A percentile compares a stretch with the other conserved stretches of the same genome.
Conservation (phyloP, 192 early-diverging fungal species). For the Phlyctochytrium planicorne region DNA sequence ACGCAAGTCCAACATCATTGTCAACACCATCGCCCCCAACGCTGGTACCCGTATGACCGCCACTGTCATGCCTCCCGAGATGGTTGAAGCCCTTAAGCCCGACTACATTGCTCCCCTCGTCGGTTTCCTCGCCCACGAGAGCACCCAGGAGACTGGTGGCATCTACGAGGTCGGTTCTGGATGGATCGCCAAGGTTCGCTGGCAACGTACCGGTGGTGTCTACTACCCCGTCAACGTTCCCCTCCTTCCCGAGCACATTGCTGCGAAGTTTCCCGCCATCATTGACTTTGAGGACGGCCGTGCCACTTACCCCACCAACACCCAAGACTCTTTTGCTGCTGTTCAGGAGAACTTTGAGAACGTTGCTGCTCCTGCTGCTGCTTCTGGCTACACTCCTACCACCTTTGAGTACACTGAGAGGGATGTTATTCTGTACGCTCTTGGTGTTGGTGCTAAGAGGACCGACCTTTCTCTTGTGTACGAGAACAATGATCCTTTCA, state of each 20-base stretch:
- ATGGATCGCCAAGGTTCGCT: slow-evolving; percentile 72
- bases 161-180: slow-evolving; percentile 60
- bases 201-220: slow-evolving; percentile 93
- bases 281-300: slow-evolving; percentile 95
- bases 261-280: slow-evolving; percentile 74
- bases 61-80: slow-evolving; percentile 92
- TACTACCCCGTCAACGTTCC: slow-evolving; percentile 83
- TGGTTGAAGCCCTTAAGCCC: slow-evolving; percentile 93
- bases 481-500: slow-evolving; percentile 84
- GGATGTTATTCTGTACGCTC: slow-evolving; percentile 91
- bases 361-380: slow-evolving; percentile 27
- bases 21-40: slow-evolving; percentile 95
- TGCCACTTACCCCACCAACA: slow-evolving; percentile 78
- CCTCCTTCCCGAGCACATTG: slow-evolving; percentile 85
- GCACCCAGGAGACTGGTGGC: slow-evolving; percentile 71
- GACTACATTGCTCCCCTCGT: slow-evolving; percentile 96
- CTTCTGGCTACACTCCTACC: slow-evolving; percentile 40
- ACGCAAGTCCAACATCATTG: slow-evolving; percentile 83
- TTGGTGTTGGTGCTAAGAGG: slow-evolving; percentile 90
- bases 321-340: slow-evolving; percentile 77
- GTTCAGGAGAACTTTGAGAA: slow-evolving; percentile 84
- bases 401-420: slow-evolving; percentile 78
- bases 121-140: slow-evolving; percentile 89
- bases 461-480: slow-evolving; percentile 88
- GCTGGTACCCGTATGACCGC: slow-evolving; percentile 98